Conservation (phyloP, 495 filamentous ascomycete genomes). For the Articulospora tetracladia region DNA sequence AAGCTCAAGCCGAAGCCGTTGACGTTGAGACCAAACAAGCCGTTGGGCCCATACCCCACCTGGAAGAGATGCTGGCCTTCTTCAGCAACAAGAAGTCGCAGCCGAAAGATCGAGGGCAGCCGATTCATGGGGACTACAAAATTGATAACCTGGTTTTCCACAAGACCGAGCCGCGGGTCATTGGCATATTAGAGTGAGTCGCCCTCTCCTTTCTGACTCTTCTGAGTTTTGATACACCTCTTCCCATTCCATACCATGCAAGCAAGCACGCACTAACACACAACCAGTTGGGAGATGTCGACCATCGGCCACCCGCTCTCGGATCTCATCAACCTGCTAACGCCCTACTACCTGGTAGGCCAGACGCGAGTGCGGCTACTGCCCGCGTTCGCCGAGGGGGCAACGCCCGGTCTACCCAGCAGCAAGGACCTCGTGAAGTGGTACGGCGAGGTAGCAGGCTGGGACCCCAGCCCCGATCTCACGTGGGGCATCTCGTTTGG, state of each 20-base stretch:
- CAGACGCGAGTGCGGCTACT: slow-evolving; percentile 1
- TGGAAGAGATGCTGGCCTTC: slow-evolving; percentile 74
- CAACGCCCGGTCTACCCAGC: slow-evolving; percentile 69
- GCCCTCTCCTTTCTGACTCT: not conserved
- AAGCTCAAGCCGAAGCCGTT: slow-evolving; percentile 65
- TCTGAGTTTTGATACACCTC: too few species aligned
- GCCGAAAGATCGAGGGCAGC: slow-evolving; percentile 69
- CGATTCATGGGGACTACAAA: slow-evolving; percentile 97
- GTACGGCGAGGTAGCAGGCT: slow-evolving; percentile 72
- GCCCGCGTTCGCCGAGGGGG: slow-evolving; percentile 53
- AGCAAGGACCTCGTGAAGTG: slow-evolving; percentile 66
- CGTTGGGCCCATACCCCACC: slow-evolving; percentile 81
- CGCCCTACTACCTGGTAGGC: slow-evolving; percentile 54
- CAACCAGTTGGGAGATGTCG: slow-evolving; percentile 82
- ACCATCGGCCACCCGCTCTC: slow-evolving; percentile 92
- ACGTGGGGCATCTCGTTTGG: slow-evolving; percentile 63
- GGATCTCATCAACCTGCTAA: slow-evolving; percentile 77
- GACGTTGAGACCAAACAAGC: slow-evolving; percentile 72
- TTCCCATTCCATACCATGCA: too few species aligned
- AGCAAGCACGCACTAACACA: not conserved
- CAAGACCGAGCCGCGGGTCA: slow-evolving; percentile 79
- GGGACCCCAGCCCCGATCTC: slow-evolving; percentile 60
- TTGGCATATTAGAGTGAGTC: slow-evolving; percentile 83
- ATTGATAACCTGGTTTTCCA: slow-evolving; percentile 97
- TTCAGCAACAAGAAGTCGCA: slow-evolving; percentile 65